A percentile compares a stretch with the other conserved stretches of the same genome.
Evolutionary conservation across 495 filamentous ascomycete genomes (phyloP).

Genomic region (Pseudoneurospora amorphoporcata): DNA sequence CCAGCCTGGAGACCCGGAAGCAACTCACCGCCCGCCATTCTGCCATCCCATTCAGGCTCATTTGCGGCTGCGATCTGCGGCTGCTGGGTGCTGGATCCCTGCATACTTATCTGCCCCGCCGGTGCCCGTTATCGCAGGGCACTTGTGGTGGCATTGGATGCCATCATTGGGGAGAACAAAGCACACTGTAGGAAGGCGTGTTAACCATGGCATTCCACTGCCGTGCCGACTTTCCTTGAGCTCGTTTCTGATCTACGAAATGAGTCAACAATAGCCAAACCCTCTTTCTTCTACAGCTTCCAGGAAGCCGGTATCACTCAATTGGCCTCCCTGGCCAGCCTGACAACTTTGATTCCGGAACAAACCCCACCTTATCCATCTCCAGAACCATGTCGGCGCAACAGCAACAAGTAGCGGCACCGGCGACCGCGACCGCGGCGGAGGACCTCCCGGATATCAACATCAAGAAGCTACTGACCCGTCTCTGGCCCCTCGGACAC

Average conservation of each 20-base stretch:
- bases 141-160: neutral
- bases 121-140: conserved; percentile 12
- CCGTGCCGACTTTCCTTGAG: neutral
- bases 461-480: conserved; percentile 71
- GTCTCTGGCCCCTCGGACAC: conserved; percentile 51
- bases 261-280: conserved; percentile 16
- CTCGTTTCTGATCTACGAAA: neutral
- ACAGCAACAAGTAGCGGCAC: neutral
- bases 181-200: neutral
- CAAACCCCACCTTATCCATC: neutral
- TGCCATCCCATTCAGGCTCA: conserved; percentile 5
- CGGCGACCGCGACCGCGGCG: neutral
- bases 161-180: conserved; percentile 4
- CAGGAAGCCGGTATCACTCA: neutral
- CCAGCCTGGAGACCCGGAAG: neutral
- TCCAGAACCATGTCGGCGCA: neutral
- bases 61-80: neutral
- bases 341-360: neutral
- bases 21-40: conserved; percentile 16
- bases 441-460: conserved; percentile 37
- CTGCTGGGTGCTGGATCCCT: conserved; percentile 7
- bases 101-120: conserved; percentile 13
- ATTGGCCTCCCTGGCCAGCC: neutral
- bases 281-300: neutral
- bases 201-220: neutral